Base-by-base conservation (phyloP, 1,284 basidiomycete genomes). In the Heimioporus punctisporus region DNA sequence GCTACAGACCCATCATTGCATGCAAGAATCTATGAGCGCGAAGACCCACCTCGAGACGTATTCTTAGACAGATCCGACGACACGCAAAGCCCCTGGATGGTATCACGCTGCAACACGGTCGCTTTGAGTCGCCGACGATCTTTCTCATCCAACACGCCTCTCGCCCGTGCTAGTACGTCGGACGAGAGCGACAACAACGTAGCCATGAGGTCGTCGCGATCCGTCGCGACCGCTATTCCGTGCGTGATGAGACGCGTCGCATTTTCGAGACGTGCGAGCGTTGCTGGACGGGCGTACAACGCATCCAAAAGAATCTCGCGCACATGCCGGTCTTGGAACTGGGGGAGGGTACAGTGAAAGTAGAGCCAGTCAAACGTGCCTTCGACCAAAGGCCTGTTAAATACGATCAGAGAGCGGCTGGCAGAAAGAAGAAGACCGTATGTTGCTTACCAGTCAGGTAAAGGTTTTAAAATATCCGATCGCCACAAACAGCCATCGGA, bases 301-400 rank as follows among this genome's bases (percentile, higher is more conserved):
- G 60, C 56, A 2, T 71, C 61, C n/a, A 70, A 28, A n/a, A 79
- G 63, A 25, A 61, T 55, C 7, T 48, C 45, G n/a, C 69, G 61
- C 26, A 52, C 58, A 10, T 48, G 40, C n/a, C 25, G 28, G n/a
- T 72, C 61, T 5, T 51, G 56, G 12, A 76, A 43, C 41, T 56
- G 45, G 45, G 30, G 45, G 37, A 62, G 57, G 4, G 61, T 54
- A 8, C 75, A 70, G 54, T 84, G 76, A 9, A 79, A 52, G 58
- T 81, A 80, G 23, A 85, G 56, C 61, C 71, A 74, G 17, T 75
- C 73, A 51, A 85, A 83, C 3, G 60, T 49, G 10, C 79, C 54
- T 11, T 57, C 54, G 15, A 53, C 2, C 21, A 37, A 42, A 45
- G 47, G 53, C 46, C 60, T 68, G 17, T 59, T 19, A 28, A 21